Base-by-base conservation (phyloP, 2,329 filamentous ascomycete genomes). In the Sordariomycetes sp. region DNA sequence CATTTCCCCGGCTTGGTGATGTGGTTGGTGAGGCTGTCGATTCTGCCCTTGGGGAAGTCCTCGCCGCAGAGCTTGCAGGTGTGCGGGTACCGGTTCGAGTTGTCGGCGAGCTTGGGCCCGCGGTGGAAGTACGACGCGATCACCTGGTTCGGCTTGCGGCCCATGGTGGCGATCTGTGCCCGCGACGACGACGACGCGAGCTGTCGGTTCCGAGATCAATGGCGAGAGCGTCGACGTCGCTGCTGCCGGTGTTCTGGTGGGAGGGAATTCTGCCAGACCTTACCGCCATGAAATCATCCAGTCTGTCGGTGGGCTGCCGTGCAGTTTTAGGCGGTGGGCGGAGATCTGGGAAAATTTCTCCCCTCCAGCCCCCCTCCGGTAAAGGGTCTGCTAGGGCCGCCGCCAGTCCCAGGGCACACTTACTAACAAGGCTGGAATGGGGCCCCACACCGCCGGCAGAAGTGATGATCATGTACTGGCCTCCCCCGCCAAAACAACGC, bases 41-140 rank as follows among this genome's bases (percentile, higher is more conserved):
- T 86, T 61, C 91, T 84, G 60, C 91, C 91, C 68, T 95, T 95
- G 61, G 89, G 87, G 61, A 96, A 96, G 69, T 87, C 86, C 71
- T 94, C 87, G 62, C 89, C 89, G 69, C 90, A 95, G 62, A 84
- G 79, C 70, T 88, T 92, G 80, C 90, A 96, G 13, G 88, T 94
- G 67, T 96, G 89, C 64, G 89, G 85, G 67, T 96, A 96, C 59
- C 91, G 84, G 70, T 95, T 96, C 74, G 89, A 94, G 62, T 88
- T 86, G 72, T 96, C 90, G 67, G 86, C 84, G 65, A 96, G 80
- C 73, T 96, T 96, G 45, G 83, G 81, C 10, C 91, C 91, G 63
- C 90, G 83, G 69, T 89, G 83, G 70, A 96, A 96, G 76, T 90
- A 94, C 72, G 92, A 84, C 69, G 89, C 79, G 69, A 96, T 91